Evolutionary conservation across 2,329 filamentous ascomycete genomes (phyloP).

Genomic region (Monosporascus cannonballus): DNA sequence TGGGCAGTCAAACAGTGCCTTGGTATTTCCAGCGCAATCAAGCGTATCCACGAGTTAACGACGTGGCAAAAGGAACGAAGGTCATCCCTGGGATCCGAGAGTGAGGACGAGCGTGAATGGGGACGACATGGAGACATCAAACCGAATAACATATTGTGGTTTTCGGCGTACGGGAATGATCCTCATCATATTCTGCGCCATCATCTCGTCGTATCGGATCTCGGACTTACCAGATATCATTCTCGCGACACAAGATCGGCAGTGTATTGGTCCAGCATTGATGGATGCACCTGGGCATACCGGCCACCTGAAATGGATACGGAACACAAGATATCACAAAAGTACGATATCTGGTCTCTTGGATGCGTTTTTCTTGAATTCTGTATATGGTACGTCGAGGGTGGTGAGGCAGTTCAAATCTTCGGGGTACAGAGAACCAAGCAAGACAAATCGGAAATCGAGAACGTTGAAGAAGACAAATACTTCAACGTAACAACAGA

Average conservation of each 20-base stretch:
- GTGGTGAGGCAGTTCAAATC: not conserved
- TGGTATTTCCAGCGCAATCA: constrained; percentile 1
- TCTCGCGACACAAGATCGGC: not conserved
- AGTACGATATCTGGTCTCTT: constrained; percentile 21
- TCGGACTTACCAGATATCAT: constrained; percentile 14
- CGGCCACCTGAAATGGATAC: constrained; percentile 13
- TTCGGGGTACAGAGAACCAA: too few relatives aligned
- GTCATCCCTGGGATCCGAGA: not conserved
- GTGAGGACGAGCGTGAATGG: not conserved
- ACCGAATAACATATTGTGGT: constrained; percentile 20
- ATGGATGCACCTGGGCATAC: constrained; percentile 8
- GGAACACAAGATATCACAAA: constrained; percentile 7
- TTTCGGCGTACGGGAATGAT: constrained; percentile 2
- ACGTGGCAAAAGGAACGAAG: constrained; percentile 1
- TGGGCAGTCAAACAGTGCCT: constrained; percentile 1
- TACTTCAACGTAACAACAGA: too few relatives aligned
- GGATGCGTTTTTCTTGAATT: constrained; percentile 22
- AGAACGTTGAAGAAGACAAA: too few relatives aligned
- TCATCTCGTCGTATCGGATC: constrained; percentile 15
- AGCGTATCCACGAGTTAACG: constrained; percentile 1
- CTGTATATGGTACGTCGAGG: constrained; percentile 11
- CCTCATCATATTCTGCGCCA: not conserved
- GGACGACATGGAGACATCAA: constrained; percentile 10
- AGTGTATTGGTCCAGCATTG: not conserved
- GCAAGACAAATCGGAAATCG: too few relatives aligned